phyloP scores from a whole-genome alignment of 1,139 yeast species.

The Magnusiomyces suaveolens region DNA sequence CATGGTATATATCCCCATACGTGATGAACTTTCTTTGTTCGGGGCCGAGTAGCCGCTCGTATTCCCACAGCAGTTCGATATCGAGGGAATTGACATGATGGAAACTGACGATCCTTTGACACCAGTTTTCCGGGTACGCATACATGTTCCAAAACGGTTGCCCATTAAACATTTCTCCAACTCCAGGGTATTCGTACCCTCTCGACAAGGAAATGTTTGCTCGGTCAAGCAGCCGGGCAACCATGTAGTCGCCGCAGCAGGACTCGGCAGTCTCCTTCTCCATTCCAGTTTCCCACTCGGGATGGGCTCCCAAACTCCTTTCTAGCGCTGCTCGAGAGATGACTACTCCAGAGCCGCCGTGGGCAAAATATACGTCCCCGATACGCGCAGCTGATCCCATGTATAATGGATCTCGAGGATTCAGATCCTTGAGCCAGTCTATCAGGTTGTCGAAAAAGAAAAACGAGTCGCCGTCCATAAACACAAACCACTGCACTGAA shows the following conservation, averaged over 20 bases:
- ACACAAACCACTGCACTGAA: constrained; percentile 30
- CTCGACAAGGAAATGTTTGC: constrained; percentile 16
- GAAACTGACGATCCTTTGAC: constrained; percentile 29
- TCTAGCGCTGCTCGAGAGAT: constrained; percentile 30
- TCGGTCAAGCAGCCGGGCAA: constrained; percentile 25
- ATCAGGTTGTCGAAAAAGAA: constrained; percentile 27
- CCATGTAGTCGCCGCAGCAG: constrained; percentile 34
- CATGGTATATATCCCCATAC: constrained; percentile 29
- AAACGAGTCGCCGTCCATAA: constrained; percentile 34
- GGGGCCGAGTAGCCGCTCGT: constrained; percentile 27
- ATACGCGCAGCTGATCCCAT: constrained; percentile 27
- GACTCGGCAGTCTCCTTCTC: constrained; percentile 23
- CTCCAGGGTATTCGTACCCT: constrained; percentile 19
- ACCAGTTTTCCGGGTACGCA: constrained; percentile 24
- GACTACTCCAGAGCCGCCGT: constrained; percentile 35
- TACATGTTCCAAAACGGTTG: constrained; percentile 21
- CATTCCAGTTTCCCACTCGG: constrained; percentile 22
- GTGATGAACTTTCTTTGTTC: constrained; percentile 23
- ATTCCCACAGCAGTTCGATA: constrained; percentile 31
- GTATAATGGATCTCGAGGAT: constrained; percentile 25
- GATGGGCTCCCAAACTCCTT: constrained; percentile 16
- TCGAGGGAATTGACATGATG: constrained; percentile 30
- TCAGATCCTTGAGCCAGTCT: constrained; percentile 22
- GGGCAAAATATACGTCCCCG: constrained; percentile 26
- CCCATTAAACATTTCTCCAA: constrained; percentile 28